A percentile compares a stretch with the other conserved stretches of the same genome.
Evolutionary conservation across 805 yeast genomes (phyloP).

Genomic region (Yamadazyma akitaensis): DNA sequence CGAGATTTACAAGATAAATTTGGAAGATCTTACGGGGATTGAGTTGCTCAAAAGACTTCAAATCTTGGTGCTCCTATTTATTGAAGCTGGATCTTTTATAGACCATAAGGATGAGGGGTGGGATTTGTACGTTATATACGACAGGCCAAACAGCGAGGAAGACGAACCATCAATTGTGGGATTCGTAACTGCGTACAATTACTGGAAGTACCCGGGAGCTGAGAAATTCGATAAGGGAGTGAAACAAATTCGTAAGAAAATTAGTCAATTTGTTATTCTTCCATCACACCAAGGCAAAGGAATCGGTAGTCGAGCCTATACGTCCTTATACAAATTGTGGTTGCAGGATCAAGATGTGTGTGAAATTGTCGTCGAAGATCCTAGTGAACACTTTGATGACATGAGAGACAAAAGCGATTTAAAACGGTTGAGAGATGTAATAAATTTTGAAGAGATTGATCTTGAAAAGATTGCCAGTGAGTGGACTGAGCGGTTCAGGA

Average conservation of each 20-base stretch:
- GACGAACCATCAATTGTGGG: slow-evolving; percentile 57
- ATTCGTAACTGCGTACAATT: slow-evolving; percentile 77
- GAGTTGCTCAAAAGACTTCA: slow-evolving; percentile 69
- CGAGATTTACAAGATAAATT: slow-evolving; percentile 50
- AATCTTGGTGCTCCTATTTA: slow-evolving; percentile 75
- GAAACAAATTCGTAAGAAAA: slow-evolving; percentile 56
- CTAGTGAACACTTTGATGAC: slow-evolving; percentile 88
- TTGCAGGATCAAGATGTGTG: slow-evolving; percentile 45
- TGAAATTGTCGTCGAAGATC: slow-evolving; percentile 91
- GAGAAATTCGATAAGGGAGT: slow-evolving; percentile 46
- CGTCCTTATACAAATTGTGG: slow-evolving; percentile 55
- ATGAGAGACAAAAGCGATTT: slow-evolving; percentile 82
- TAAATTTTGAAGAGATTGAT: slow-evolving; percentile 24
- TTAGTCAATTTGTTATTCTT: slow-evolving; percentile 80
- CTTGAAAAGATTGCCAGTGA: slow-evolving; percentile 17
- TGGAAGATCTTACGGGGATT: slow-evolving; percentile 39
- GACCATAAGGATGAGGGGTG: slow-evolving; percentile 74
- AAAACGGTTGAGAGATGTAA: slow-evolving; percentile 18
- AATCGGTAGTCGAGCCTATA: slow-evolving; percentile 69
- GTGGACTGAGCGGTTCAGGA: slow-evolving; percentile 42
- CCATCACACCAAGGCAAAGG: slow-evolving; percentile 79
- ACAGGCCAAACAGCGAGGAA: slow-evolving; percentile 12
- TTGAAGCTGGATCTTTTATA: slow-evolving; percentile 91
- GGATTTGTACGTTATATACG: slow-evolving; percentile 65
- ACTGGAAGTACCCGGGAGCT: slow-evolving; percentile 68